Base-by-base conservation (phyloP, 1,139 yeast genomes). In the Taphrina deformans region DNA sequence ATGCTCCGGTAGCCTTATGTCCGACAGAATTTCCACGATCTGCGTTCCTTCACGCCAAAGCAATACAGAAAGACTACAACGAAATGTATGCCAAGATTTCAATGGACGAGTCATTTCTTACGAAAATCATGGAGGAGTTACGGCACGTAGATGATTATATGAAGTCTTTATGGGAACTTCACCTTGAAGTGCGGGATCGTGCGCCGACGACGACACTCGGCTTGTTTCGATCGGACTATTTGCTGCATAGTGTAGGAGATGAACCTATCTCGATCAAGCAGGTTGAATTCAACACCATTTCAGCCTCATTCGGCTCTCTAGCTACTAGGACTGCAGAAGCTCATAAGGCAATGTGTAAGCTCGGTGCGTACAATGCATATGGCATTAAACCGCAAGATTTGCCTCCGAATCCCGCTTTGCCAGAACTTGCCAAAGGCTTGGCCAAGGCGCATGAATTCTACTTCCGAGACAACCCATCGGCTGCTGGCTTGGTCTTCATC, bases 281-380 rank as follows among this genome's bases (percentile, higher is more conserved):
- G 75, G 92, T 93, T 63, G 99, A 93, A 74, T 93, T 92, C 78
- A 93, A 93, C 75, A 91, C 99, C 0, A 92, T 93, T 2, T 88
- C 97, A 72, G 96, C 93, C 1, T 91, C 98, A 0, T 93, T 93
- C 79, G 97, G 96, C 24, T 97, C 96, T 0, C 80, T 93, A 65
- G 87, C 97, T 0, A 76, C 90, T 14, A 88, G 87, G 73, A 92
- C 90, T 23, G 89, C 96, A 23, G 80, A 83, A 71, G 78, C 89
- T 67, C 99, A 93, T 75, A 44, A 55, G 10, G 48, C 73, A 67
- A 69, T 77, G 60, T 70, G 72, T 21, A 68, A 69, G 41, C 69
- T 76, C 10, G 77, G 74, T 41, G 68, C 71, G 1, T 76, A 76
- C 53, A 71, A 71, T 5, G 62, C 67, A 12, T 16, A 44, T n/a